These are phyloP conservation scores for Claviceps arundinis DNA, from an alignment of 2,329 filamentous ascomycete species.

Conservation along the genomic window DNA sequence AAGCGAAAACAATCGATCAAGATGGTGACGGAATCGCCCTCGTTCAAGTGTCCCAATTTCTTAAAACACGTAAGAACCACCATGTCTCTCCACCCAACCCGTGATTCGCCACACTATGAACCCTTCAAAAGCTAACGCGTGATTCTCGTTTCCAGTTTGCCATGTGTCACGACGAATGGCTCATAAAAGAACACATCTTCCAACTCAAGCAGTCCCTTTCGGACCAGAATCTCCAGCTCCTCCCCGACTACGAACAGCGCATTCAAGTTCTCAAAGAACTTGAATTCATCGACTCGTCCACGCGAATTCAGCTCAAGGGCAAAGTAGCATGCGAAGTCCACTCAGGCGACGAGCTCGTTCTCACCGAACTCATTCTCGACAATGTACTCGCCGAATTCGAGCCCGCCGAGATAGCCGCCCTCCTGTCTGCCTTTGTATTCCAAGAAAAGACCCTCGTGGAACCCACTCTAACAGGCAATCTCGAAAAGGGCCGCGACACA, in stretches of 20 bases:
- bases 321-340: constrained; percentile 98
- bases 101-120: neutral
- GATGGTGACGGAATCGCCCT: constrained; percentile 50
- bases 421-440: constrained; percentile 92
- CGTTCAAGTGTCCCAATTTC: constrained; percentile 62
- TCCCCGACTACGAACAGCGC: constrained; percentile 93
- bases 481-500: constrained; percentile 70
- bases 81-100: neutral
- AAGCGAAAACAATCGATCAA: constrained; percentile 52
- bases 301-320: constrained; percentile 87
- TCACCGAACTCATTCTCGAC: constrained; percentile 91
- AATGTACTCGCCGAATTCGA: constrained; percentile 94
- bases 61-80: constrained; percentile 61
- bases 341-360: constrained; percentile 87
- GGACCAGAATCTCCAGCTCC: constrained; percentile 86
- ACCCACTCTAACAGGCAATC: constrained; percentile 66
- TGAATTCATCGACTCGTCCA: constrained; percentile 76
- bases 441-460: constrained; percentile 84
- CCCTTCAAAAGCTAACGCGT: neutral
- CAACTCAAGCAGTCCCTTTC: constrained; percentile 81
- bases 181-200: constrained; percentile 86
- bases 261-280: constrained; percentile 85
- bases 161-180: constrained; percentile 94
- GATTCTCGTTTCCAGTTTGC: constrained; percentile 44
- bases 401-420: constrained; percentile 87